Evolutionary conservation across 2,329 filamentous ascomycete species (phyloP).

Genomic region (Cucurbitaria berberidis): DNA sequence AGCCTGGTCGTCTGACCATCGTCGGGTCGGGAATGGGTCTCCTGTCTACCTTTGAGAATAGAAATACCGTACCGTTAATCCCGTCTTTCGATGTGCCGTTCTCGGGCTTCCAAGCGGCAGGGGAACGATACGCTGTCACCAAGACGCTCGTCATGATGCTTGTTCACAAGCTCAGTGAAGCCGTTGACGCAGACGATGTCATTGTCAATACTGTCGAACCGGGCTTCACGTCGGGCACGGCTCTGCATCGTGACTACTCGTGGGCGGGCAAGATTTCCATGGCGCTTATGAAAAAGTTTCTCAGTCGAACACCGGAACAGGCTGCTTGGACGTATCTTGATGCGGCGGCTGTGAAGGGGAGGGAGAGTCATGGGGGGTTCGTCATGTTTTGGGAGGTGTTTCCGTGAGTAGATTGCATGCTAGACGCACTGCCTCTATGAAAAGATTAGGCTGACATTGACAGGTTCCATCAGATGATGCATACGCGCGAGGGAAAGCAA

Average conservation of each 20-base stretch:
- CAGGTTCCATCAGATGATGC: constrained; percentile 8
- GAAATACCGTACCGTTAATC: constrained; percentile 13
- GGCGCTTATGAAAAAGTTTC: constrained; percentile 18
- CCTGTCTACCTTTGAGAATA: constrained; percentile 10
- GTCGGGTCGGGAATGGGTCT: constrained; percentile 7
- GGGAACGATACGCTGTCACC: constrained; percentile 21
- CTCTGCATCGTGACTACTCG: constrained; percentile 37
- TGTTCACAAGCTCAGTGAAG: constrained; percentile 17
- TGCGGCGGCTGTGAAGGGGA: constrained; percentile 54
- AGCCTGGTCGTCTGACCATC: constrained; percentile 18
- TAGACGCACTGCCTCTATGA: not conserved
- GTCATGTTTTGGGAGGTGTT: constrained; percentile 57
- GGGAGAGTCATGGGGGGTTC: constrained; percentile 60
- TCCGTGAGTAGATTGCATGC: constrained; percentile 56
- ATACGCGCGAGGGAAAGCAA: constrained; percentile 5
- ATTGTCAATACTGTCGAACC: constrained; percentile 58
- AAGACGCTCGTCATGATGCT: constrained; percentile 30
- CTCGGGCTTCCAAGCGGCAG: constrained; percentile 3
- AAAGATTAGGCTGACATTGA: constrained; percentile 9
- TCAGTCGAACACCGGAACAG: constrained; percentile 42
- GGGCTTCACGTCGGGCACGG: constrained; percentile 53
- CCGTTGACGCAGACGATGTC: constrained; percentile 26
- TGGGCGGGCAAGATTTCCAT: constrained; percentile 36
- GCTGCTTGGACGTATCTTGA: constrained; percentile 59
- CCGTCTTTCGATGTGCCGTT: constrained; percentile 21